Conservation (phyloP, 176 grass and related monocot species). For the Pharus latifolius region DNA sequence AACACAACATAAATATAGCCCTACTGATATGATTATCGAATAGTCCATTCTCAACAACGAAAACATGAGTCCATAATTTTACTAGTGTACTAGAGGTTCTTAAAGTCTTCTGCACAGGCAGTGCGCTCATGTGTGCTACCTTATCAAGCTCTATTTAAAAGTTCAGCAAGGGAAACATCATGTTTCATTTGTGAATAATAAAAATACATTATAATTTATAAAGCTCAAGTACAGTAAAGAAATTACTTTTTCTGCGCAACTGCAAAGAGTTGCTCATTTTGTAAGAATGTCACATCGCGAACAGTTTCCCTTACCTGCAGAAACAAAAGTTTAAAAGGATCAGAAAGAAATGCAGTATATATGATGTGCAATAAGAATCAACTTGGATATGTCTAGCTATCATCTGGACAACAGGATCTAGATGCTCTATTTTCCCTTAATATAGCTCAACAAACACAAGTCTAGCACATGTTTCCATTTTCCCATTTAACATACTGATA, state of each 20-base stretch:
- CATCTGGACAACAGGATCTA: too few species aligned
- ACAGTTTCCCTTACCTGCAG: constrained; percentile 84
- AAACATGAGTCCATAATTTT: too few species aligned
- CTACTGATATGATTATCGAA: too few species aligned
- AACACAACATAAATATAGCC: too few species aligned
- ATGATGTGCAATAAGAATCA: background rate
- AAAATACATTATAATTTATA: background rate
- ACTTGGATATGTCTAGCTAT: background rate
- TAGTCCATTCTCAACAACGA: too few species aligned
- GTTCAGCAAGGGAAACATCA: background rate
- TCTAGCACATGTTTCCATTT: too few species aligned
- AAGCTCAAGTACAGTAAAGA: background rate
- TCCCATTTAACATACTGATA: too few species aligned
- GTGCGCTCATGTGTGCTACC: background rate
- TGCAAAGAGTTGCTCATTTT: constrained; percentile 85
- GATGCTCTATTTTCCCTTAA: too few species aligned
- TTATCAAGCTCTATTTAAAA: background rate
- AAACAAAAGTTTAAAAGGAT: constrained; percentile 24
- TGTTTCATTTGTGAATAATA: background rate
- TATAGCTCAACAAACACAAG: too few species aligned
- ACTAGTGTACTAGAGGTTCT: background rate
- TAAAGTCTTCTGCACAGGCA: too few species aligned
- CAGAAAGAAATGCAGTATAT: background rate
- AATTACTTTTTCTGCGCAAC: constrained; percentile 95
- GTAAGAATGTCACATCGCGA: constrained; percentile 71